Conservation (phyloP, 768 basidiomycete species). For the Hebeloma cylindrosporum region DNA sequence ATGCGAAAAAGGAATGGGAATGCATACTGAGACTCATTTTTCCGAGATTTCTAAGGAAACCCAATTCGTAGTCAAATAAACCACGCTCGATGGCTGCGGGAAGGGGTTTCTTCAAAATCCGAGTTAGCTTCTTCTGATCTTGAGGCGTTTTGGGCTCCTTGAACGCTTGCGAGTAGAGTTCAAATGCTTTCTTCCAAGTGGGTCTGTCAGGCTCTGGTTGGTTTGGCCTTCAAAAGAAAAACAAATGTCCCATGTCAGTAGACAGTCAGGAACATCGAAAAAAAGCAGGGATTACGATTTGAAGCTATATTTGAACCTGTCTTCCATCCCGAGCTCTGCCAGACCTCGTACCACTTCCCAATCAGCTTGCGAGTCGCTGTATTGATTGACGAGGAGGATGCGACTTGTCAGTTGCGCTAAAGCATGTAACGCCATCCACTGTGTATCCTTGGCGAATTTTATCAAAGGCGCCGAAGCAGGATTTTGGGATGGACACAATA, state of each 20-base stretch:
- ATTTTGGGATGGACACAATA: slow-evolving; percentile 77
- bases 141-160: slow-evolving; percentile 47
- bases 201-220: slow-evolving; percentile 56
- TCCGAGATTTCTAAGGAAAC: slow-evolving; percentile 70
- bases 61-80: slow-evolving; percentile 70
- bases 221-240: slow-evolving; percentile 12
- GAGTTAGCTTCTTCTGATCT: slow-evolving; percentile 59
- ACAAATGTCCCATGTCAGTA: too few species aligned
- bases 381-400: slow-evolving; percentile 54
- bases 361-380: slow-evolving; percentile 48
- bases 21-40: slow-evolving; percentile 78
- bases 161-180: slow-evolving; percentile 61
- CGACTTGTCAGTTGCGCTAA: slow-evolving; percentile 65
- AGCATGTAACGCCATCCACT: slow-evolving; percentile 80
- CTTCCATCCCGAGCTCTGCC: slow-evolving; percentile 78
- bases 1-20: slow-evolving; percentile 9
- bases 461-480: slow-evolving; percentile 63
- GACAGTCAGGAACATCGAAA: slow-evolving; percentile 3
- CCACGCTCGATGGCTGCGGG: slow-evolving; percentile 48
- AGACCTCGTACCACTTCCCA: slow-evolving; percentile 58
- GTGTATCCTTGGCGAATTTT: slow-evolving; percentile 52
- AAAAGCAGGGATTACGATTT: slow-evolving; percentile 35
- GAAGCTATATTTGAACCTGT: slow-evolving; percentile 54
- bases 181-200: slow-evolving; percentile 67
- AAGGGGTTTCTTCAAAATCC: slow-evolving; percentile 52